A percentile compares a stretch with the other conserved stretches of the same genome.
Evolutionary conservation across 192 early-diverging fungal species (phyloP).

Genomic region (Backusella mclennaniae): DNA sequence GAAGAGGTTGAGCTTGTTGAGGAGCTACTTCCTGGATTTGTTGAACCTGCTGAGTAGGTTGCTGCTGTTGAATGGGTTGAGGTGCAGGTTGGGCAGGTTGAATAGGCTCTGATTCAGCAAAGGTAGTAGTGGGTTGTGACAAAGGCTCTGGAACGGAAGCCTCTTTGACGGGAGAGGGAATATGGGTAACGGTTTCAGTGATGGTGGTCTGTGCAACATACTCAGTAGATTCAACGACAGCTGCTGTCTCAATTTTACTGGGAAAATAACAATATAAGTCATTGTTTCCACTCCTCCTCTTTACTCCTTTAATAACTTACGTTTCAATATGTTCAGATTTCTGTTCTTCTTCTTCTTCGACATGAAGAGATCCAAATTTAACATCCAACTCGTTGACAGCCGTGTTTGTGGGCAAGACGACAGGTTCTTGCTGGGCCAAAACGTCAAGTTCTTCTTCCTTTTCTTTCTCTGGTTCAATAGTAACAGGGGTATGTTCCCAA

Average conservation of each 20-base stretch:
- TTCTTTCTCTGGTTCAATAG: constrained; percentile 33
- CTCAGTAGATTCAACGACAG: constrained; percentile 31
- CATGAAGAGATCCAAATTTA: constrained; percentile 78
- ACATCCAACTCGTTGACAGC: constrained; percentile 65
- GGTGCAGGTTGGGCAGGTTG: background rate
- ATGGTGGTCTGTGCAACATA: constrained; percentile 12
- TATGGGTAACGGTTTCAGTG: background rate
- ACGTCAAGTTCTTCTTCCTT: constrained; percentile 43
- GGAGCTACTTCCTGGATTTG: background rate
- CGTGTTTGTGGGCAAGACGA: constrained; percentile 78
- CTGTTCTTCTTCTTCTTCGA: constrained; percentile 44
- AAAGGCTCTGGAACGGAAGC: background rate
- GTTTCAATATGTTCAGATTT: constrained; percentile 31
- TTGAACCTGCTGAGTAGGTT: constrained; percentile 5
- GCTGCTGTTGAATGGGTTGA: constrained; percentile 13
- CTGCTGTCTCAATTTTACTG: constrained; percentile 22
- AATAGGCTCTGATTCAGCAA: background rate
- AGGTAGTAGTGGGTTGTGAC: background rate
- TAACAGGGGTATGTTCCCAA: constrained; percentile 15
- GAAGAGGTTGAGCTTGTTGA: constrained; percentile 11
- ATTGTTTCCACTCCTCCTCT: background rate
- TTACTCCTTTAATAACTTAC: background rate
- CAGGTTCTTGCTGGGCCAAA: constrained; percentile 72
- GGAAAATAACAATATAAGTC: background rate
- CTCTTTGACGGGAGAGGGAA: background rate